phyloP scores from a whole-genome alignment of 2,329 filamentous ascomycete genomes.

The Colletotrichum liriopes region DNA sequence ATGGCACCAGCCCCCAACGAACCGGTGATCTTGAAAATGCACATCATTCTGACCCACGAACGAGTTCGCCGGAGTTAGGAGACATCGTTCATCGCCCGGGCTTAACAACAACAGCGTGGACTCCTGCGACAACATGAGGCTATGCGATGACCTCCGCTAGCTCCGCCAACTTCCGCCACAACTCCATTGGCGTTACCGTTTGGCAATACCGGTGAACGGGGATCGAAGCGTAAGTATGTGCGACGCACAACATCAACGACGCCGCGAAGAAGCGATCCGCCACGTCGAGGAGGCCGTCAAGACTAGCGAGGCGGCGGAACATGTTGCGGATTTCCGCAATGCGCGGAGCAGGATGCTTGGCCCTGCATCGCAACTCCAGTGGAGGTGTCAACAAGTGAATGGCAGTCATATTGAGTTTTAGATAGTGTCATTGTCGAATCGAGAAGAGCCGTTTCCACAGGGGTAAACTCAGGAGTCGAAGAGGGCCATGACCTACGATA shows the following conservation, averaged over 20 bases:
- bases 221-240: background rate
- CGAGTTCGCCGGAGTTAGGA: background rate
- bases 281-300: background rate
- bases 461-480: background rate
- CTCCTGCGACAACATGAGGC: background rate
- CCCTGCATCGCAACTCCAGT: background rate
- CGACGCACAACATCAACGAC: too few species aligned
- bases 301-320: background rate
- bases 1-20: background rate
- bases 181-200: background rate
- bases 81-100: background rate
- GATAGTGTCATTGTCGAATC: background rate
- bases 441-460: background rate
- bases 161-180: background rate
- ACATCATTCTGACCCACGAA: background rate
- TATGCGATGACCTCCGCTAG: background rate
- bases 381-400: background rate
- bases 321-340: background rate
- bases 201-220: background rate
- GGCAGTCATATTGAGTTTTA: background rate
- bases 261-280: background rate
- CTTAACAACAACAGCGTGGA: background rate
- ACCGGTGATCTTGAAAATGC: background rate
- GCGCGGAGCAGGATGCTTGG: background rate
- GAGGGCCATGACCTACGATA: background rate